phyloP scores from a whole-genome alignment of 129 eudicot species.

The Mikania micrantha region DNA sequence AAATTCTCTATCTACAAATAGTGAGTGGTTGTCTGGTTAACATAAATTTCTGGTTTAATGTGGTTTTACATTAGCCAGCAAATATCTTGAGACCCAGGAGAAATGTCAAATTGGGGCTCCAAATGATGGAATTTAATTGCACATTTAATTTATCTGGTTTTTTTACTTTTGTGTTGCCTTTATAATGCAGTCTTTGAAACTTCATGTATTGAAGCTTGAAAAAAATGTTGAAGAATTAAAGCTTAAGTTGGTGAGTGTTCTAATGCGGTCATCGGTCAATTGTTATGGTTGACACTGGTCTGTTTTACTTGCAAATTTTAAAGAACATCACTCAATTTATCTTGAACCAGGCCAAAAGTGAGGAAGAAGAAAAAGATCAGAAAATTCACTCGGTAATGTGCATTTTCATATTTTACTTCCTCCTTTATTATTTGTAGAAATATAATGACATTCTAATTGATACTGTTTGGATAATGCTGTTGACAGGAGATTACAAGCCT shows the following conservation, averaged over 20 bases:
- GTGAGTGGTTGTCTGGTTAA: neutral
- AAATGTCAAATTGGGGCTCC: neutral
- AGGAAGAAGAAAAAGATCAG: constrained; percentile 31
- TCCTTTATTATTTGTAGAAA: neutral
- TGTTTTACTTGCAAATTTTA: constrained; percentile 5
- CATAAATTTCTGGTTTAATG: neutral
- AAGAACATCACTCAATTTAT: constrained; percentile 9
- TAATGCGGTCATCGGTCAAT: neutral
- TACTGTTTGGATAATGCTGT: constrained; percentile 15
- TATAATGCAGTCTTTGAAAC: constrained; percentile 82
- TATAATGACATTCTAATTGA: neutral
- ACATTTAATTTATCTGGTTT: neutral
- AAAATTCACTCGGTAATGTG: constrained; percentile 38
- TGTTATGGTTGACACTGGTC: neutral
- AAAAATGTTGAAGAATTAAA: constrained; percentile 58
- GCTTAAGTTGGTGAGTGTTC: constrained; percentile 54
- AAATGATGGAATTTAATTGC: neutral
- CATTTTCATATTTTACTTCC: neutral
- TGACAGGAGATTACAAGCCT: constrained; percentile 20
- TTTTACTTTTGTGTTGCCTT: constrained; percentile 8
- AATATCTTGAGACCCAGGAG: neutral
- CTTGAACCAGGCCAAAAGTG: constrained; percentile 49
- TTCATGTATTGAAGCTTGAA: constrained; percentile 75
- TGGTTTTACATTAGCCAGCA: neutral
- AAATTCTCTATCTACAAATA: neutral